Evolutionary conservation across 805 yeast species (phyloP).

Genomic region (Wickerhamomyces alni): DNA sequence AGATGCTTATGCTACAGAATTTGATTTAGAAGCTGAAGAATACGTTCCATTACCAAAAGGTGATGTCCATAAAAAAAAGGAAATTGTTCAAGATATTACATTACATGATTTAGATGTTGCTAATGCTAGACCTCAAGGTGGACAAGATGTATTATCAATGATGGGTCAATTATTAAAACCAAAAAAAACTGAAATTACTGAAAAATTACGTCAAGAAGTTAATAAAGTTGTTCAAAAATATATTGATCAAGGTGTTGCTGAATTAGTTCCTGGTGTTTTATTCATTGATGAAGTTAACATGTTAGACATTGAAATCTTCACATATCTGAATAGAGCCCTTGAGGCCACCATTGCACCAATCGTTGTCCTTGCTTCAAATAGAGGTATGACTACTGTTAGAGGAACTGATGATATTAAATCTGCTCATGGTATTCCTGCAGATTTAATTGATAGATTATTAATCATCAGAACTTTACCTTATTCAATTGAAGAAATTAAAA

Average conservation of each 20-base stretch:
- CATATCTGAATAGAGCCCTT: slow-evolving; percentile 88
- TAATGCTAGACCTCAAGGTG: slow-evolving; percentile 93
- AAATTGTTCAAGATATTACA: slow-evolving; percentile 95
- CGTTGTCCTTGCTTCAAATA: slow-evolving; percentile 91
- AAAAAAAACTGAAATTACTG: slow-evolving; percentile 93
- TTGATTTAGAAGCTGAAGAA: slow-evolving; percentile 97
- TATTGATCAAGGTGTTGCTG: slow-evolving; percentile 98
- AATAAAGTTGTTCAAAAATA: slow-evolving; percentile 93
- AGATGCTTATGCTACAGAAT: slow-evolving; percentile 98
- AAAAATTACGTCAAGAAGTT: slow-evolving; percentile 87
- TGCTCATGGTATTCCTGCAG: slow-evolving; percentile 97
- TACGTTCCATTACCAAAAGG: slow-evolving; percentile 98
- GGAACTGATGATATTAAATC: slow-evolving; percentile 83
- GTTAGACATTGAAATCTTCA: slow-evolving; percentile 96
- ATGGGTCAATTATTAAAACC: slow-evolving; percentile 97
- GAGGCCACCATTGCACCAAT: slow-evolving; percentile 91
- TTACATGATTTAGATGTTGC: slow-evolving; percentile 95
- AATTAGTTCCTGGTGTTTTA: slow-evolving; percentile 93
- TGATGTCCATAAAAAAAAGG: slow-evolving; percentile 96
- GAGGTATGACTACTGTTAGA: slow-evolving; percentile 87
- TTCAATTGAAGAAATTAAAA: slow-evolving; percentile 69
- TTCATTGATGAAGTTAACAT: slow-evolving; percentile 98
- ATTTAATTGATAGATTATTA: slow-evolving; percentile 82
- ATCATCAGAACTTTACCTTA: slow-evolving; percentile 93
- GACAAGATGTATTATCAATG: slow-evolving; percentile 92